Conservation (phyloP, 2,329 filamentous ascomycete species). For the Aspergillus ruber region DNA sequence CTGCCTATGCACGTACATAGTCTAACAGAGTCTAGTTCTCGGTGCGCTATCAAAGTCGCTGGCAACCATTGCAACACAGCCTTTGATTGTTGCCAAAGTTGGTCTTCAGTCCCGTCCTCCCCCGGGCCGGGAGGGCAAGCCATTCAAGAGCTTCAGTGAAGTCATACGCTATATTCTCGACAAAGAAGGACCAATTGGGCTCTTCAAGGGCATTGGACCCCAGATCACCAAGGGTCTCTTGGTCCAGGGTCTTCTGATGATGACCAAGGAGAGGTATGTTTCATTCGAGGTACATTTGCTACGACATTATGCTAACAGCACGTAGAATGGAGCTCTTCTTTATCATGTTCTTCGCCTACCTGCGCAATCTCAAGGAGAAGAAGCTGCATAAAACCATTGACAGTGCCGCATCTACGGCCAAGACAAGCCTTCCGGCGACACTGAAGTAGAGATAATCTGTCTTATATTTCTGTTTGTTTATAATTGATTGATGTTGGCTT, state of each 20-base stretch:
- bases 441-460: conserved; percentile 34
- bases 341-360: conserved; percentile 74
- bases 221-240: conserved; percentile 89
- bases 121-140: conserved; percentile 73
- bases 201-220: conserved; percentile 95
- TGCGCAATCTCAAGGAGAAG: conserved; percentile 63
- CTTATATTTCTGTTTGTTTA: conserved; percentile 1
- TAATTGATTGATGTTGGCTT: conserved; percentile 6
- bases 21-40: conserved; percentile 53
- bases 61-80: conserved; percentile 87
- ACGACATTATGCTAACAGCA: conserved; percentile 6
- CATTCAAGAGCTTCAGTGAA: conserved; percentile 87
- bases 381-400: conserved; percentile 63
- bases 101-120: conserved; percentile 91
- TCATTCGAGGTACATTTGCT: not conserved
- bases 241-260: conserved; percentile 96
- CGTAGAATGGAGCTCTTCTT: conserved; percentile 79
- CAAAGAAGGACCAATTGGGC: conserved; percentile 72
- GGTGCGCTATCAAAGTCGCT: conserved; percentile 89
- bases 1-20: not conserved
- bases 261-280: conserved; percentile 86
- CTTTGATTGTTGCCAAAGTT: conserved; percentile 95
- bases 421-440: conserved; percentile 43
- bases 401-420: conserved; percentile 57
- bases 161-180: conserved; percentile 92